Conservation (phyloP, 371 early-diverging fungal species). For the Umbelopsis sp. region DNA sequence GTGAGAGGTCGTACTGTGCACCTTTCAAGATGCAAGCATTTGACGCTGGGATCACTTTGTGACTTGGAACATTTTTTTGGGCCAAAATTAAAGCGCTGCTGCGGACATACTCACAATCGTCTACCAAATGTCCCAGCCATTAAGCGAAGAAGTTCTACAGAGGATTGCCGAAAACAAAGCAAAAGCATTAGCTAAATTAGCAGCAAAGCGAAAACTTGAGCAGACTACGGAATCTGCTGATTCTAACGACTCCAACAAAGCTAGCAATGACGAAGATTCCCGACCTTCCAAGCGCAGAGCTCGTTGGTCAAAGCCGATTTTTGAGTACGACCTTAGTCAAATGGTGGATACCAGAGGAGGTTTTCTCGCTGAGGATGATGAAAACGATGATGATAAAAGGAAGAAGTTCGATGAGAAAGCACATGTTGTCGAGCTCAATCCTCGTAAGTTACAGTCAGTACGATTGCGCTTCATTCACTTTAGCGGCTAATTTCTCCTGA, state of each 20-base stretch:
- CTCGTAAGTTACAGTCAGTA: conserved; percentile 43
- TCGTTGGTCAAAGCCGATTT: conserved; percentile 34
- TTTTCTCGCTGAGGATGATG: conserved; percentile 68
- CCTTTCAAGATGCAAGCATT: too few species aligned
- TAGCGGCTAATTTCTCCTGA: not conserved
- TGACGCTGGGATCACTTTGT: too few species aligned
- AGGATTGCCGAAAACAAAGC: conserved; percentile 29
- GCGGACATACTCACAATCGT: too few species aligned
- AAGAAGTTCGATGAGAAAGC: conserved; percentile 27
- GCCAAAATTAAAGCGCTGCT: too few species aligned
- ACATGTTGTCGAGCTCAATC: conserved; percentile 44
- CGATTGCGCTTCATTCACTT: not conserved
- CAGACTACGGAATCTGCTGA: too few species aligned
- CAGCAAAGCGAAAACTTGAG: conserved; percentile 19
- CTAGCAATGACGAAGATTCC: conserved; percentile 15
- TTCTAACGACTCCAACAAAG: not conserved
- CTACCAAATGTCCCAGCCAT: conserved; percentile 13
- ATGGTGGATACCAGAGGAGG: conserved; percentile 87
- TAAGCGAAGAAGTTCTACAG: conserved; percentile 22
- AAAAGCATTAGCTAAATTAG: conserved; percentile 27
- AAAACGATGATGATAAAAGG: conserved; percentile 33
- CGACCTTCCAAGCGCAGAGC: conserved; percentile 21
- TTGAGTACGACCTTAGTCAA: conserved; percentile 81
- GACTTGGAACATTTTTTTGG: too few species aligned
- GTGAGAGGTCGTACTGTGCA: too few species aligned